Percentiles rank a stretch among this genome's conserved stretches.
These are phyloP conservation scores for Chrysosporium queenslandicum DNA, from an alignment of 2,329 filamentous ascomycete species.

Conservation along the genomic window DNA sequence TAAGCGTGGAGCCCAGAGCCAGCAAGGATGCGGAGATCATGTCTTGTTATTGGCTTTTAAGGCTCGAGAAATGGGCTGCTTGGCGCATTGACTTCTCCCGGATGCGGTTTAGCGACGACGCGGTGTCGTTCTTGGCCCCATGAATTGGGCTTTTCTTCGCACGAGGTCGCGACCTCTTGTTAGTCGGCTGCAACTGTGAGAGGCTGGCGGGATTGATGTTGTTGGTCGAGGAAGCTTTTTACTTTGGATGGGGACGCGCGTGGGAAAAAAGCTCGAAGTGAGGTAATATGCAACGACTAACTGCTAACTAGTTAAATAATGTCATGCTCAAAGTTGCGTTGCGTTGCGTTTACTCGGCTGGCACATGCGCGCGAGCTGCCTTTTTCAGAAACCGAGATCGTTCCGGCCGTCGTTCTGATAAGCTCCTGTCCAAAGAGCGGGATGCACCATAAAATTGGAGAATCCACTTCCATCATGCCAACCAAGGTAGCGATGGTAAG, in stretches of 20 bases:
- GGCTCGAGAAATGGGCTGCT: neutral
- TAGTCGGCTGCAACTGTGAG: neutral
- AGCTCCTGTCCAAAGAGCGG: conserved; percentile 1
- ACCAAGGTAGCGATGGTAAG: too few species aligned
- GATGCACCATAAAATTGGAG: neutral
- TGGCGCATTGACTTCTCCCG: conserved; percentile 2
- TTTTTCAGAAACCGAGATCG: neutral
- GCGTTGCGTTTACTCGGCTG: neutral
- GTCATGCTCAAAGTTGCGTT: too few species aligned
- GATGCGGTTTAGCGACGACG: neutral
- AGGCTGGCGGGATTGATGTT: neutral
- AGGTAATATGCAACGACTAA: too few species aligned
- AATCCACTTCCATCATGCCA: too few species aligned
- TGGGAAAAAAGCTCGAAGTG: too few species aligned
- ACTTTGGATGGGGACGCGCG: too few species aligned
- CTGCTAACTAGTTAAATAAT: too few species aligned
- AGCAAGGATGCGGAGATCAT: neutral
- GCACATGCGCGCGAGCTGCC: neutral
- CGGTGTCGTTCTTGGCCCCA: neutral
- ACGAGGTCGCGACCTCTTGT: neutral
- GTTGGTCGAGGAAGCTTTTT: too few species aligned
- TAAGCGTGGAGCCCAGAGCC: neutral
- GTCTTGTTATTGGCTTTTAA: conserved; percentile 1
- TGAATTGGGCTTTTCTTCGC: too few species aligned
- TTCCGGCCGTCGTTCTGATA: neutral